These are phyloP conservation scores for Viola pubescens DNA, from an alignment of 441 rosid genomes.

Conservation along the genomic window DNA sequence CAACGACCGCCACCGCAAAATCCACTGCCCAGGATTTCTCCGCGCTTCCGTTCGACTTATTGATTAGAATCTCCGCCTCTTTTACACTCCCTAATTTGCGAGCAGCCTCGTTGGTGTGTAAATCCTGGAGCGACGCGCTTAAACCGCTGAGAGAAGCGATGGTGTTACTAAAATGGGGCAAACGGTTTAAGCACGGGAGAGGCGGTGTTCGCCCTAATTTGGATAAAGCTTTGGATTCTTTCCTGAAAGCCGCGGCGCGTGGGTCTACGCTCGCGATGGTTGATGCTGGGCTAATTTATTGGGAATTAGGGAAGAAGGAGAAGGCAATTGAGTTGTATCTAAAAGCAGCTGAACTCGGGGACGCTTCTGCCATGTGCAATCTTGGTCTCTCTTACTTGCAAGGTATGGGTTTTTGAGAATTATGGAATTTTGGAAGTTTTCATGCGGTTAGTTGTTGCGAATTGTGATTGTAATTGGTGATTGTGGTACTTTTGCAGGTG, in stretches of 20 bases:
- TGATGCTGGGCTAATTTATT: conserved; percentile 76
- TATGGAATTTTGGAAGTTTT: background rate
- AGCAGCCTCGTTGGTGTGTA: conserved; percentile 65
- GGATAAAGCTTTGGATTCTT: conserved; percentile 70
- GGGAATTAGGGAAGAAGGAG: conserved; percentile 65
- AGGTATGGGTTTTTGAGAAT: conserved; percentile 28
- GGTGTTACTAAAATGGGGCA: conserved; percentile 63
- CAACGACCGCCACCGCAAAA: background rate
- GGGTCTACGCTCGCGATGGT: conserved; percentile 93
- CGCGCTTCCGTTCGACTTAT: conserved; percentile 56
- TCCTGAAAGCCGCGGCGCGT: conserved; percentile 66
- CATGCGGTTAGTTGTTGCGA: background rate
- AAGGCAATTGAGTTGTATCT: conserved; percentile 45
- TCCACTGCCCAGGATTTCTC: conserved; percentile 39
- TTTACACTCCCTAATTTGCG: conserved; percentile 54
- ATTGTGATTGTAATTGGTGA: background rate
- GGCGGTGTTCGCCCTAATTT: conserved; percentile 54
- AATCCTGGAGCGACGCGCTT: conserved; percentile 72
- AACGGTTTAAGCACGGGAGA: conserved; percentile 74
- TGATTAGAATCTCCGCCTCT: conserved; percentile 54
- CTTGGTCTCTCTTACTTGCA: conserved; percentile 69
- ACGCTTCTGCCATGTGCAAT: conserved; percentile 67
- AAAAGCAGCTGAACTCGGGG: conserved; percentile 76
- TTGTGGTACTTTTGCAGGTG: conserved; percentile 32
- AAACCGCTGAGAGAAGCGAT: conserved; percentile 78